Percentiles rank a stretch among this genome's conserved stretches.
Evolutionary conservation across 257 asterid genomes (phyloP).

Genomic region (Nicotiana knightiana): DNA sequence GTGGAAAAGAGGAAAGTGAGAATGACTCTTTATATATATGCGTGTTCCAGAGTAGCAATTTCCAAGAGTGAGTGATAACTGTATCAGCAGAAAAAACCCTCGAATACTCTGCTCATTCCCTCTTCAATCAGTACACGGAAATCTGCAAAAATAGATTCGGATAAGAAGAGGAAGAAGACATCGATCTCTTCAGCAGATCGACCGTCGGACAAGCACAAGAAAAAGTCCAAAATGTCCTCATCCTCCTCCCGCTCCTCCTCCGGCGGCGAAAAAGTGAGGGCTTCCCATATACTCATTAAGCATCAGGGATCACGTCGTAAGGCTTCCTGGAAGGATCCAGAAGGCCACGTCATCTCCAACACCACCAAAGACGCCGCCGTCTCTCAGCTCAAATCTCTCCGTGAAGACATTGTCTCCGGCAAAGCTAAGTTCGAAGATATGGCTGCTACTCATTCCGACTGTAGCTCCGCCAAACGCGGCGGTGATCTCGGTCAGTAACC

Average conservation of each 20-base stretch:
- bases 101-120: neutral
- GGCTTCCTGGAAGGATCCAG: constrained; percentile 97
- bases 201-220: constrained; percentile 34
- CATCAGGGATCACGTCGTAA: constrained; percentile 94
- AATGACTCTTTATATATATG: too few relatives aligned
- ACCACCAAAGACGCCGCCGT: constrained; percentile 78
- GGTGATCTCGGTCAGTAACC: constrained; percentile 79
- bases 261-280: constrained; percentile 63
- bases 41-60: too few relatives aligned
- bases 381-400: constrained; percentile 57
- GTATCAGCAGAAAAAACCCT: neutral
- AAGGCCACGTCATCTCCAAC: constrained; percentile 58
- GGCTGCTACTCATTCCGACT: constrained; percentile 68
- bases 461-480: constrained; percentile 95
- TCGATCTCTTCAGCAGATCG: constrained; percentile 46
- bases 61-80: too few relatives aligned
- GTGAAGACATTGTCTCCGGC: constrained; percentile 61
- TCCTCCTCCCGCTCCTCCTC: constrained; percentile 31
- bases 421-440: constrained; percentile 61
- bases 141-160: constrained; percentile 59
- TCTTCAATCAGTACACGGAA: neutral
- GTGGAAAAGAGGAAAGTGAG: neutral
- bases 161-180: constrained; percentile 68
- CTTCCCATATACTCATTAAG: constrained; percentile 87
- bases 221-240: constrained; percentile 58